Evolutionary conservation across 2,329 filamentous ascomycete genomes (phyloP).

Genomic region (Fusarium vanettenii): DNA sequence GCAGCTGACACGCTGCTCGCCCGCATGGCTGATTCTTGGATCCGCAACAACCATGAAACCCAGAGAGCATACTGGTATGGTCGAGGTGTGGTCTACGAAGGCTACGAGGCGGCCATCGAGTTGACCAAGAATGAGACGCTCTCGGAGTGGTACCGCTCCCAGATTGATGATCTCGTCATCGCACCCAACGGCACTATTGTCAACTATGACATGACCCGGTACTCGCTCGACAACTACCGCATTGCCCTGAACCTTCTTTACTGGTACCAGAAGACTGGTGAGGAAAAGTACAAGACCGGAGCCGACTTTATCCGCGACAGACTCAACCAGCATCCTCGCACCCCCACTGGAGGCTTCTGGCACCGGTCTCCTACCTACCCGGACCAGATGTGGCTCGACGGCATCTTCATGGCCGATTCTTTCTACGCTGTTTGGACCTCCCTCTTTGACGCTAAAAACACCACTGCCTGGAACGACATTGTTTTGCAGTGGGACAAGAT

Average conservation of each 20-base stretch:
- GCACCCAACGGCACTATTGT: conserved; percentile 55
- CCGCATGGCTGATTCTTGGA: conserved; percentile 35
- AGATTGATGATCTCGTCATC: conserved; percentile 60
- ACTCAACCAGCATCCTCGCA: conserved; percentile 62
- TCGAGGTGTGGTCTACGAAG: conserved; percentile 34
- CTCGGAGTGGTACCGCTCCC: conserved; percentile 55
- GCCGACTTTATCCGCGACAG: conserved; percentile 59
- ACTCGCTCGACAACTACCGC: conserved; percentile 65
- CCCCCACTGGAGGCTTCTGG: conserved; percentile 65
- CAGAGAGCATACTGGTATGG: conserved; percentile 38
- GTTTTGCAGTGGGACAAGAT: conserved; percentile 59
- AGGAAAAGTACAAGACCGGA: conserved; percentile 61
- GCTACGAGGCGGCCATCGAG: conserved; percentile 47
- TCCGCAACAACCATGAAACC: conserved; percentile 35
- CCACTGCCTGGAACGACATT: conserved; percentile 58
- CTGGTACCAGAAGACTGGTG: conserved; percentile 59
- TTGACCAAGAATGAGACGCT: conserved; percentile 57
- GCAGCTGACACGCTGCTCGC: conserved; percentile 25
- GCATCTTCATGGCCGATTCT: conserved; percentile 62
- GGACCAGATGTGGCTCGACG: conserved; percentile 70
- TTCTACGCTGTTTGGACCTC: conserved; percentile 57
- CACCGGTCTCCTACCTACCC: conserved; percentile 59
- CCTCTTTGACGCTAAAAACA: conserved; percentile 51
- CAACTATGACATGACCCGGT: conserved; percentile 58
- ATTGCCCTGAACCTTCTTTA: conserved; percentile 64